phyloP scores from a whole-genome alignment of 179 eudicot species.

The Dionaea muscipula region DNA sequence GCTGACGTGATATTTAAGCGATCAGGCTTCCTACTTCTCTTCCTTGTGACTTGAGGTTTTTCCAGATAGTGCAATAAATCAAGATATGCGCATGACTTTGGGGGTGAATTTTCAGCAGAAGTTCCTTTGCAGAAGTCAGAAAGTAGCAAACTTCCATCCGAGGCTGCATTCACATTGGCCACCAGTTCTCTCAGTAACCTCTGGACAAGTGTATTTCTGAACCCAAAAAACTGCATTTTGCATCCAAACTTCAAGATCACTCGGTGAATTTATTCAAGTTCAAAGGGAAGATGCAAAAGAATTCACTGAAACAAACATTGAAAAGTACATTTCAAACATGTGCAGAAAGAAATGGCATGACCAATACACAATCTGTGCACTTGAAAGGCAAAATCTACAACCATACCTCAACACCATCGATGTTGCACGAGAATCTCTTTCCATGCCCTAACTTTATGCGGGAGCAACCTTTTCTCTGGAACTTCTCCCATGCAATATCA shows the following conservation, averaged over 20 bases:
- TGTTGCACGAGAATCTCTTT: conserved; percentile 76
- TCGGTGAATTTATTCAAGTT: no score
- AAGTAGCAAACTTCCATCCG: conserved; percentile 24
- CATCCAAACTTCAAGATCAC: conserved; percentile 6
- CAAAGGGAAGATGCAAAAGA: no score
- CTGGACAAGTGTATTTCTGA: conserved; percentile 73
- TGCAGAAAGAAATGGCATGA: not conserved
- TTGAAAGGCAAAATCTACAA: not conserved
- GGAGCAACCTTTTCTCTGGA: conserved; percentile 59
- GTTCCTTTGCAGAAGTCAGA: conserved; percentile 21
- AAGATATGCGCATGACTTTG: conserved; percentile 20
- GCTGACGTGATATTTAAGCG: conserved; percentile 11
- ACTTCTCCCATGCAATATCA: conserved; percentile 82
- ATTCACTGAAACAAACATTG: no score
- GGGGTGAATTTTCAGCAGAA: conserved; percentile 18
- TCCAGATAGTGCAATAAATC: conserved; percentile 25
- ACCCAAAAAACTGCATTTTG: conserved; percentile 77
- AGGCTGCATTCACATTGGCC: conserved; percentile 45
- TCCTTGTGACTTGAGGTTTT: conserved; percentile 36
- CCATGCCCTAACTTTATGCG: conserved; percentile 66
- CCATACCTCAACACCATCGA: conserved; percentile 84
- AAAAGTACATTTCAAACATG: no score
- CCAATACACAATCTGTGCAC: not conserved
- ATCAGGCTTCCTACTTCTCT: conserved; percentile 49
- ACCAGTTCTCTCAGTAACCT: conserved; percentile 79